Evolutionary conservation across 2,329 filamentous ascomycete species (phyloP), one percentile per base, ranked within the genome.

Genomic region (Aspergillus sp.): DNA sequence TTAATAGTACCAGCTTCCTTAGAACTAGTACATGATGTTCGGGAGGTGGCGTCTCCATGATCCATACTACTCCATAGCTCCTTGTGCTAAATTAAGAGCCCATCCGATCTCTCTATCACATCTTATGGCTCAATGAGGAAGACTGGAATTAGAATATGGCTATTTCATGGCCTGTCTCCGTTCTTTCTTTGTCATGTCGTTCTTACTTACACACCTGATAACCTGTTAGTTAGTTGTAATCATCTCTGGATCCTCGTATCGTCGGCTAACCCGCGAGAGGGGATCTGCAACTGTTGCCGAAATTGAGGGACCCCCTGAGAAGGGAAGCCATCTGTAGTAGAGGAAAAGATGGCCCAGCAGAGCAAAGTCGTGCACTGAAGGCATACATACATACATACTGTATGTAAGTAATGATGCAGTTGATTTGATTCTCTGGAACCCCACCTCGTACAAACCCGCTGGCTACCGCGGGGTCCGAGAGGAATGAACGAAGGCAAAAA

Each of bases 21-120:
- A 36, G 32, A 25, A 54, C 52, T 42, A 54, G 52, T 44, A 42
- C 52, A 21, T 44, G 47, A 50, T 50, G 47, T 30, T 50, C 25
- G 47, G 47, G 47, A 50, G 47, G 47, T 50, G 47, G 47, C 47
- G 47, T 11, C 27, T 50, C 38, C 52, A 44, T 53, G 50, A 52
- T 32, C 41, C 41, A 44, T 44, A 44, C 10, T 44, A 36, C 17
- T 21, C 19, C 17, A 21, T 44, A 17, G 10, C 47, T 30, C 47
- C 47, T 50, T 50, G 47, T 50, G 30, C 47, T 50, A 50, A 50
- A 50, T 50, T 30, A 50, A 32, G 47, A 30, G 47, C 25, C 25
- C n/a, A n/a, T 15, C 47, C 23, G 15, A 30, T 50, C 25, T 50
- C 25, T 50, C 47, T 50, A 50, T 50, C 47, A 50, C 17, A 50